Evolutionary conservation across 495 filamentous ascomycete genomes (phyloP).

Genomic region (Xylaria scruposa): DNA sequence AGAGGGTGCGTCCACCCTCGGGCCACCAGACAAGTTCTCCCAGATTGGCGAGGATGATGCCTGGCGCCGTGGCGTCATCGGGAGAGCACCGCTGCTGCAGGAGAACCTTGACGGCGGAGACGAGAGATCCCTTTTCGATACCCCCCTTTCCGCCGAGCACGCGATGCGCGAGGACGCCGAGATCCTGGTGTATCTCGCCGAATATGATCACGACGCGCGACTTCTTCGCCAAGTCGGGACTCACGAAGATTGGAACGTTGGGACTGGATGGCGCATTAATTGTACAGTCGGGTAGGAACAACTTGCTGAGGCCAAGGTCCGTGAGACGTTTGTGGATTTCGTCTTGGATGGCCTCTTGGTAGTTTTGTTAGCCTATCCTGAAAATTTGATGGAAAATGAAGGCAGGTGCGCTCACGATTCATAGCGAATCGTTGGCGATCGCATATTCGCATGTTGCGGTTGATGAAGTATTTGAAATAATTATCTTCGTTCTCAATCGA

Average conservation of each 20-base stretch:
- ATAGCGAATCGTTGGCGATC: conserved; percentile 71
- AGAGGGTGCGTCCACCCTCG: conserved; percentile 61
- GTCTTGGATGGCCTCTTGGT: conserved; percentile 65
- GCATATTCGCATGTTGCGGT: conserved; percentile 74
- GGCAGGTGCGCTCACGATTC: conserved; percentile 58
- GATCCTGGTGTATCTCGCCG: conserved; percentile 71
- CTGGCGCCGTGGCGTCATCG: conserved; percentile 43
- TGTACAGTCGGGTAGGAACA: conserved; percentile 64
- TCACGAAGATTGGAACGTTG: conserved; percentile 72
- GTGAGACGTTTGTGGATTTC: conserved; percentile 67
- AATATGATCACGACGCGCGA: conserved; percentile 76
- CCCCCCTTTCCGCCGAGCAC: conserved; percentile 62
- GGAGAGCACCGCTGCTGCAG: conserved; percentile 42
- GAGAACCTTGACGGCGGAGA: conserved; percentile 65
- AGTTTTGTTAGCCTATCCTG: conserved; percentile 1
- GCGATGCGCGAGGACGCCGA: conserved; percentile 77
- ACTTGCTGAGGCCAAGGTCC: conserved; percentile 58
- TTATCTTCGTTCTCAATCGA: conserved; percentile 66
- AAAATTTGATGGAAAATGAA: neutral
- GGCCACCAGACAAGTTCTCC: conserved; percentile 76
- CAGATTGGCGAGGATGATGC: conserved; percentile 73
- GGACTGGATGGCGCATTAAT: conserved; percentile 51
- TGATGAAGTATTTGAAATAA: conserved; percentile 76
- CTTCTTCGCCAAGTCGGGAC: conserved; percentile 60
- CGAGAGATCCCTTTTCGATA: conserved; percentile 68